phyloP scores from a whole-genome alignment of 805 yeast genomes.

The Brettanomyces naardenensis region DNA sequence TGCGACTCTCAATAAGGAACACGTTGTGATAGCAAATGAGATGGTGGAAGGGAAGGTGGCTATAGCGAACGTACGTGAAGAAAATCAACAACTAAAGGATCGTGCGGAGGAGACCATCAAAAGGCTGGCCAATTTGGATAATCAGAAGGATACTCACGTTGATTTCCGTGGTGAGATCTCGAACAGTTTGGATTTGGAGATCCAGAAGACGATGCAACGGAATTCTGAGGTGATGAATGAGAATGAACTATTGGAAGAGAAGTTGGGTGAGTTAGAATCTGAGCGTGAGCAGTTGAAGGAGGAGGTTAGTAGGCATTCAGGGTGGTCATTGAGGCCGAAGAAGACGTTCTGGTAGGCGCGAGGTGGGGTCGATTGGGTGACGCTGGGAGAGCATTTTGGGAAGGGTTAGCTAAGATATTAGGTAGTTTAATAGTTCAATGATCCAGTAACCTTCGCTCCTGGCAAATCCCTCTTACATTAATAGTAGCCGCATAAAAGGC shows the following conservation, averaged over 20 bases:
- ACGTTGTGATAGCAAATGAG: slow-evolving; percentile 78
- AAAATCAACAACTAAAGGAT: slow-evolving; percentile 50
- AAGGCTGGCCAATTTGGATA: slow-evolving; percentile 30
- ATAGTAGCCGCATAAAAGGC: too few species aligned
- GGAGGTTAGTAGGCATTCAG: neutral
- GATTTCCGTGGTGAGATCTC: slow-evolving; percentile 25
- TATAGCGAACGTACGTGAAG: slow-evolving; percentile 69
- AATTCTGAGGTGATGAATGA: slow-evolving; percentile 60
- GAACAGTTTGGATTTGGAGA: slow-evolving; percentile 36
- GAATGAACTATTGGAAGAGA: slow-evolving; percentile 50
- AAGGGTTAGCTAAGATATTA: too few species aligned
- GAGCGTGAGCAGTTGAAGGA: slow-evolving; percentile 27
- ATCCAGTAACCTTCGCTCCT: too few species aligned
- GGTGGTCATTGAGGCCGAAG: neutral
- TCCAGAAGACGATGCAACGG: slow-evolving; percentile 51
- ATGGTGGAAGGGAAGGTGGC: slow-evolving; percentile 74
- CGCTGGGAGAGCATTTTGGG: too few species aligned
- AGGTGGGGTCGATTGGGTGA: too few species aligned
- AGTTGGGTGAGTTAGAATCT: slow-evolving; percentile 33
- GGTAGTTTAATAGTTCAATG: too few species aligned
- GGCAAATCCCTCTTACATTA: too few species aligned
- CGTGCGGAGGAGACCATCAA: slow-evolving; percentile 41
- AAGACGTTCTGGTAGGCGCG: slow-evolving; percentile 1
- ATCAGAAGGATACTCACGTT: slow-evolving; percentile 13
- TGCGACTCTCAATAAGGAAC: slow-evolving; percentile 69